Conservation (phyloP, 2,329 filamentous ascomycete genomes). For the Xylariomycetidae sp. region DNA sequence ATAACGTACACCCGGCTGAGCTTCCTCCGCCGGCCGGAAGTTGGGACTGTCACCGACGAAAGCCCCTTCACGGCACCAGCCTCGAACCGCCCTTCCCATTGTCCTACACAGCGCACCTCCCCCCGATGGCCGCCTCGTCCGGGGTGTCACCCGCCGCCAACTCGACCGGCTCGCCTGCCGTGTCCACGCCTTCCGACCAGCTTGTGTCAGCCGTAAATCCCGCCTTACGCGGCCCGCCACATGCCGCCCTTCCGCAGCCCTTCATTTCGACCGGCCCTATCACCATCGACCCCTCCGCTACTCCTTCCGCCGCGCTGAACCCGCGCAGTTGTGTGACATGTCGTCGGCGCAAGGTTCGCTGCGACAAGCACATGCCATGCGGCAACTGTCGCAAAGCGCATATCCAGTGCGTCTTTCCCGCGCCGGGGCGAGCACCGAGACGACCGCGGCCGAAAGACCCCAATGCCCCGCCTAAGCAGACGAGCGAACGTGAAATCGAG, state of each 20-base stretch:
- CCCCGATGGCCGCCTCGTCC: constrained; percentile 13
- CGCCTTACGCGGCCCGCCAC: constrained; percentile 1
- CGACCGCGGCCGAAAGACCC: constrained; percentile 60
- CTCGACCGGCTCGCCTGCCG: constrained; percentile 12
- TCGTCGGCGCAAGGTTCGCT: constrained; percentile 59
- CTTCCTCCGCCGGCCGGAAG: too few relatives aligned
- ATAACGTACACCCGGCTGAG: too few relatives aligned
- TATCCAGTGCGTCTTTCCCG: constrained; percentile 68
- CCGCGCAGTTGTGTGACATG: constrained; percentile 44
- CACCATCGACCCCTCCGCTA: constrained; percentile 24
- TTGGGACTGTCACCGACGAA: too few relatives aligned
- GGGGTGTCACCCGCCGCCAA: constrained; percentile 13
- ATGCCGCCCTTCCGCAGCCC: constrained; percentile 5
- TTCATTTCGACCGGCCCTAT: constrained; percentile 22
- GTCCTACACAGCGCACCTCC: constrained; percentile 3
- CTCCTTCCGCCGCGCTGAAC: constrained; percentile 25
- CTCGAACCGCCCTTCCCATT: background rate
- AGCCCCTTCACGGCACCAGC: too few relatives aligned
- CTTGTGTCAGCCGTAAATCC: constrained; percentile 2
- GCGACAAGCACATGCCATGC: constrained; percentile 72
- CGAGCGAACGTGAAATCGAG: constrained; percentile 59
- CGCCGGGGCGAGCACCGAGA: constrained; percentile 65
- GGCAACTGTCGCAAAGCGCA: constrained; percentile 66
- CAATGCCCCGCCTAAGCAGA: constrained; percentile 53
- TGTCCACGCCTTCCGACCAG: constrained; percentile 14